Base-by-base conservation (phyloP, 2,329 filamentous ascomycete species). In the Ascochyta fabae region DNA sequence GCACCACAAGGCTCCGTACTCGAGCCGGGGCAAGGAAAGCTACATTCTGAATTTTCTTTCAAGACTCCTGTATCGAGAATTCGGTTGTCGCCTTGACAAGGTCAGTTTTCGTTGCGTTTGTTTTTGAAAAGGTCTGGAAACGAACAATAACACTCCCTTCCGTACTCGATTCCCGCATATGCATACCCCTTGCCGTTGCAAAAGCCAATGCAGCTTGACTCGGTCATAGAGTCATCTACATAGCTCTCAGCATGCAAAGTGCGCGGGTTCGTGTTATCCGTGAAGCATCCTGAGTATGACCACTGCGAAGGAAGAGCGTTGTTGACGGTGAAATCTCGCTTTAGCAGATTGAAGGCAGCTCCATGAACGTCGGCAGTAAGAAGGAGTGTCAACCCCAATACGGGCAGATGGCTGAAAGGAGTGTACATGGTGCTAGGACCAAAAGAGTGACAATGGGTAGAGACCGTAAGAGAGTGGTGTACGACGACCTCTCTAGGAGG, bases 251-350 rank as follows among this genome's bases (percentile, higher is more conserved):
- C 31, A 19, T 46, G 43, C 19, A 46, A 13, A 7, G 43, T 46
- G 22, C 43, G 43, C 12, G 43, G 43, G 22, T 46, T 27, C 3
- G 31, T 36, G 15, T 35, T 27, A 15, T 46, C 43, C 9, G 43
- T 36, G 23, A 24, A 46, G 34, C 43, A 46, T 26, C 43, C 43
- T 6, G 43, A 46, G 33, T 46, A 46, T 13, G 16, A 26, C 43
- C 43, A 46, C 5, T 31, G 13, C 3, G 43, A 24, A 24, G 43
- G 31, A 13, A 46, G 33, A 12, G 19, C 27, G 3, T 9, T 23
- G 29, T 34, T 33, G 19, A 27, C n/a, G 8, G 12, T 10, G 12
- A 26, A 3, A n/a, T 46, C 43, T 3, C 29, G 43, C 22, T 34
- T 46, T 9, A 9, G 19, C 36, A 27, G 1, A 19, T 36, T 46